A percentile compares a stretch with the other conserved stretches of the same genome.
Conservation (phyloP, 495 filamentous ascomycete species). For the Penicillium malachiteum region DNA sequence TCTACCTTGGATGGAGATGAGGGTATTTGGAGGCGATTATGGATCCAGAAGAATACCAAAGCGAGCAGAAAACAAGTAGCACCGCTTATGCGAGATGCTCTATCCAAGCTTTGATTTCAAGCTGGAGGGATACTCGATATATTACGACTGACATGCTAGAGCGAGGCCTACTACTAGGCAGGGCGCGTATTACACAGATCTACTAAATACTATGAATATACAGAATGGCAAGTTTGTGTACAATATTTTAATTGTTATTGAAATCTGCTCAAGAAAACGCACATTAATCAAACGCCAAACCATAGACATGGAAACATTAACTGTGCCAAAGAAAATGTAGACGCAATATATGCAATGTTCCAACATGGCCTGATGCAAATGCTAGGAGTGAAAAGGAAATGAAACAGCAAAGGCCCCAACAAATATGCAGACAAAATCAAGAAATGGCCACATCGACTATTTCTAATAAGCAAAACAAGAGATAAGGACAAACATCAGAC, state of each 20-base stretch:
- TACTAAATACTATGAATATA: not conserved
- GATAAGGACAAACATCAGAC: slow-evolving; percentile 33
- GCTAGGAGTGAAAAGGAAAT: slow-evolving; percentile 21
- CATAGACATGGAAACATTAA: slow-evolving; percentile 1
- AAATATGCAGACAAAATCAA: slow-evolving; percentile 12
- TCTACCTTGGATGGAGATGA: slow-evolving; percentile 19
- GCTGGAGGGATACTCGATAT: not conserved
- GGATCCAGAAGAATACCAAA: slow-evolving; percentile 65
- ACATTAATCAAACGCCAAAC: slow-evolving; percentile 15
- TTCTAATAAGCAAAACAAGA: slow-evolving; percentile 4
- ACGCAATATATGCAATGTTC: slow-evolving; percentile 31
- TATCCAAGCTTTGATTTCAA: slow-evolving; percentile 38
- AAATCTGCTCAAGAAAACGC: not conserved
- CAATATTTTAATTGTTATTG: not conserved
- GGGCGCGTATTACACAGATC: not conserved
- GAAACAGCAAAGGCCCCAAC: slow-evolving; percentile 4
- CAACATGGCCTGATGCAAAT: slow-evolving; percentile 31
- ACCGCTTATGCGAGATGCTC: slow-evolving; percentile 70
- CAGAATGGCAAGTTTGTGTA: not conserved
- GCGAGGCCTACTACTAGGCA: not conserved
- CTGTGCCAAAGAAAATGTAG: slow-evolving; percentile 3
- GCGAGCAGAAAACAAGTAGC: slow-evolving; percentile 88
- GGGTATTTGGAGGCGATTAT: slow-evolving; percentile 45
- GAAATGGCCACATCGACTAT: slow-evolving; percentile 4
- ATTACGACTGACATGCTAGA: not conserved